phyloP scores from a whole-genome alignment of 768 basidiomycete species.

The Tubosaeta sp. region DNA sequence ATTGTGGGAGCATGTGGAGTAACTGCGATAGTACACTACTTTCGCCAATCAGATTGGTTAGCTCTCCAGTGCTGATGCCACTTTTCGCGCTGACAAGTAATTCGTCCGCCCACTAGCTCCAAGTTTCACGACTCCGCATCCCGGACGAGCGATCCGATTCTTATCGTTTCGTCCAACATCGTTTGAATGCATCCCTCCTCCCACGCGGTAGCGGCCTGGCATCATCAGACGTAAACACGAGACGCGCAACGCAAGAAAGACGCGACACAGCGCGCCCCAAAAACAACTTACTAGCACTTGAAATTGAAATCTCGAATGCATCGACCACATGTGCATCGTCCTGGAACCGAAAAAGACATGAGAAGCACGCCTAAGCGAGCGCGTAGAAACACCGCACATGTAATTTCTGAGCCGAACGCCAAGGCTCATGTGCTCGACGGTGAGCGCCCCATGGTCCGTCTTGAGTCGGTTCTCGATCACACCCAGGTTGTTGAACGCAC shows the following conservation, averaged over 20 bases:
- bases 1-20: too few species aligned
- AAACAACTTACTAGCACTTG: constrained; percentile 10
- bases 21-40: too few species aligned
- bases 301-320: constrained; percentile 13
- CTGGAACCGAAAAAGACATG: not conserved
- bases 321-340: constrained; percentile 16
- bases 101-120: not conserved
- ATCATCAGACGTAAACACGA: not conserved
- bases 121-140: not conserved
- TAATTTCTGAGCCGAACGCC: constrained; percentile 7
- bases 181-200: constrained; percentile 14
- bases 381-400: constrained; percentile 3
- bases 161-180: constrained; percentile 14
- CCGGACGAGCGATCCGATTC: constrained; percentile 14
- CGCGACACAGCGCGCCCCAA: not conserved
- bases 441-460: constrained; percentile 2
- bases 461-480: constrained; percentile 10
- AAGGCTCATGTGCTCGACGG: constrained; percentile 1
- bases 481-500: constrained; percentile 14
- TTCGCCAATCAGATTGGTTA: too few species aligned
- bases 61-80: too few species aligned
- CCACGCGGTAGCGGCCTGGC: constrained; percentile 19
- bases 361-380: not conserved
- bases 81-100: too few species aligned
- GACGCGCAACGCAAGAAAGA: too few species aligned